A percentile compares a stretch with the other conserved stretches of the same genome.
phyloP scores from a whole-genome alignment of 2,329 filamentous ascomycete species.

The Alternaria atra region DNA sequence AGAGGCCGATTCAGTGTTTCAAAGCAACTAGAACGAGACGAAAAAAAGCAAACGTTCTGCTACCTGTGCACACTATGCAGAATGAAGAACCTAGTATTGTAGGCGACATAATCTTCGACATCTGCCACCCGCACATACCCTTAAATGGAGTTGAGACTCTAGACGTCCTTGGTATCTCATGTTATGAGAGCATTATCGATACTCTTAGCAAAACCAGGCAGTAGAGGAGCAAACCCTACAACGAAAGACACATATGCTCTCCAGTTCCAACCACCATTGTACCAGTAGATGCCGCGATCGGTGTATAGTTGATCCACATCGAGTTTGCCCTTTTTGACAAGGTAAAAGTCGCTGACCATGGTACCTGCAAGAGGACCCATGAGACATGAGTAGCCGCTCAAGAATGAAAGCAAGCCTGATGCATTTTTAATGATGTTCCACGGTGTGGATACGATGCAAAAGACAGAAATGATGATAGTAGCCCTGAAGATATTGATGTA shows the following conservation, averaged over 20 bases:
- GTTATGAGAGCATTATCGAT: slow-evolving; percentile 38
- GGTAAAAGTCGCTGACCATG: slow-evolving; percentile 48
- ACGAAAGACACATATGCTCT: slow-evolving; percentile 45
- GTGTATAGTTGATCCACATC: slow-evolving; percentile 47
- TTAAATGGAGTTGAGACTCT: no score
- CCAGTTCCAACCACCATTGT: slow-evolving; percentile 46
- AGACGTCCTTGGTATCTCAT: no score
- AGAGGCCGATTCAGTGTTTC: no score
- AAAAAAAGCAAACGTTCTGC: no score
- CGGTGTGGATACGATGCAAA: slow-evolving; percentile 46
- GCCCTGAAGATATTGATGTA: slow-evolving; percentile 51
- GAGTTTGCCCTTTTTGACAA: slow-evolving; percentile 48
- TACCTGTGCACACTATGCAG: no score
- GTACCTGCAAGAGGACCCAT: slow-evolving; percentile 50
- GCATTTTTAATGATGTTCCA: slow-evolving; percentile 53
- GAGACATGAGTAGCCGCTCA: slow-evolving; percentile 49
- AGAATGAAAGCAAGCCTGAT: slow-evolving; percentile 44
- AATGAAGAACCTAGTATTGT: no score
- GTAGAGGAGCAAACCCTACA: slow-evolving; percentile 44
- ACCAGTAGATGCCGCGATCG: slow-evolving; percentile 46
- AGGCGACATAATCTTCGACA: no score
- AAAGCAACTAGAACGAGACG: no score
- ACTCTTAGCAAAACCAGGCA: slow-evolving; percentile 53
- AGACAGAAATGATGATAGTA: slow-evolving; percentile 46
- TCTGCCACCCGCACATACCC: no score